These are phyloP conservation scores for Pythium utonaiense DNA, from an alignment of 352 stramenopile species.

Conservation along the genomic window DNA sequence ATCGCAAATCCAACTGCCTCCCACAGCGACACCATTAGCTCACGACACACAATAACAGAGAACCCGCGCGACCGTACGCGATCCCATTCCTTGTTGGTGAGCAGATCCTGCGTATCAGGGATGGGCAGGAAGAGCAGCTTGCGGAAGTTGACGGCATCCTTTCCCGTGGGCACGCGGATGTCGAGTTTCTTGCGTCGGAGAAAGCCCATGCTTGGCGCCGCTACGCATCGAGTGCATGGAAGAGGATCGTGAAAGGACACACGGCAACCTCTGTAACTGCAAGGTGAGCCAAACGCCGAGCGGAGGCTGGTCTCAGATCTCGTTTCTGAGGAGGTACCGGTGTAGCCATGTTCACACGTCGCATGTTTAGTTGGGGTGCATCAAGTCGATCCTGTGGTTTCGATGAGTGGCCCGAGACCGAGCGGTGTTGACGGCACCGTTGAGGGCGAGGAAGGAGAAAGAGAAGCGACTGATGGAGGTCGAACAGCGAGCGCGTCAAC, in stretches of 20 bases:
- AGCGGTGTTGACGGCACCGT: background rate
- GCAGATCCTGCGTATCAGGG: conserved; percentile 61
- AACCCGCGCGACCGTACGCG: conserved; percentile 29
- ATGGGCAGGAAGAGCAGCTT: conserved; percentile 75
- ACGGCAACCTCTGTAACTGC: background rate
- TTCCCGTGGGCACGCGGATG: conserved; percentile 65
- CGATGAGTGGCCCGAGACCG: background rate
- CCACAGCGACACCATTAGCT: background rate
- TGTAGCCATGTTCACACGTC: background rate
- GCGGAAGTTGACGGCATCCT: conserved; percentile 72
- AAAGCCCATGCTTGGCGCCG: conserved; percentile 41
- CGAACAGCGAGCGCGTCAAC: background rate
- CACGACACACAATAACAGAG: background rate
- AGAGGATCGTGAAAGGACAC: conserved; percentile 10
- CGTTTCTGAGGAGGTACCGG: conserved; percentile 2
- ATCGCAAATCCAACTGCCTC: conserved; percentile 82
- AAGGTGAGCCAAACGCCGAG: background rate
- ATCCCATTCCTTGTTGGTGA: conserved; percentile 69
- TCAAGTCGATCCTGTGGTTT: background rate
- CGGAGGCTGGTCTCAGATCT: background rate
- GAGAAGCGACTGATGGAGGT: background rate
- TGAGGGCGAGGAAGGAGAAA: background rate
- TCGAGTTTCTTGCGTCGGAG: conserved; percentile 59
- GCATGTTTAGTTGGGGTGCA: background rate
- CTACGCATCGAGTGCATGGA: no score